Percentiles rank a stretch among this genome's conserved stretches.
Evolutionary conservation across 345 rosid genomes (phyloP).

Genomic region (Acer yangbiense): DNA sequence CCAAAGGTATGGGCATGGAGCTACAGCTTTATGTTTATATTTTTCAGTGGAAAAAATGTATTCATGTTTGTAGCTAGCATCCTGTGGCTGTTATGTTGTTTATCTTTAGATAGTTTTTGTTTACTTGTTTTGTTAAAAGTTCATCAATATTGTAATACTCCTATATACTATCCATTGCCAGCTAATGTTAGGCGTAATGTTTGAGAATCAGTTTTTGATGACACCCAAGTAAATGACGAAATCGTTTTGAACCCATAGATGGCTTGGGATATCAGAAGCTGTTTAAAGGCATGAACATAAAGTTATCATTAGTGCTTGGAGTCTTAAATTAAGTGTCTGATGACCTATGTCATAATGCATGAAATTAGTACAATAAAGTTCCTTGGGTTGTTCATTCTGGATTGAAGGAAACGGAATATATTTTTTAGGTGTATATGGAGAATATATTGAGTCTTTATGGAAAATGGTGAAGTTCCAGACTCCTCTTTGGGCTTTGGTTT

Average conservation of each 20-base stretch:
- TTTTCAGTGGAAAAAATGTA: background rate
- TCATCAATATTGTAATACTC: background rate
- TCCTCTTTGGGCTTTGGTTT: background rate
- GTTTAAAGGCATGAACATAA: background rate
- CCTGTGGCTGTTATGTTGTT: conserved; percentile 2
- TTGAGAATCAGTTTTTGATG: background rate
- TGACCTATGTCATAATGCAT: background rate
- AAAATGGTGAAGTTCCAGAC: background rate
- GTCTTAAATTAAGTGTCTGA: background rate
- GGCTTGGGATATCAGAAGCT: background rate
- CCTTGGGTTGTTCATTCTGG: background rate
- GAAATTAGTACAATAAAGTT: background rate
- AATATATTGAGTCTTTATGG: too few species aligned
- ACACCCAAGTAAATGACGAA: background rate
- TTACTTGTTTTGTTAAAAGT: background rate
- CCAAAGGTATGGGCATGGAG: conserved; percentile 74
- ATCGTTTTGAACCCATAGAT: too few species aligned
- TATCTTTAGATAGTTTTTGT: background rate
- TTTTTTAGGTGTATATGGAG: background rate
- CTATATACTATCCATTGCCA: background rate
- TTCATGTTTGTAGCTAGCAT: background rate
- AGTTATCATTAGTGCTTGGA: background rate
- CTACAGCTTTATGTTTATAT: background rate
- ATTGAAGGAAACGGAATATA: background rate
- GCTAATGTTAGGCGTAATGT: background rate